A percentile compares a stretch with the other conserved stretches of the same genome.
Evolutionary conservation across 164 flowering plant genomes (phyloP).

Genomic region (Litsea cubeba): DNA sequence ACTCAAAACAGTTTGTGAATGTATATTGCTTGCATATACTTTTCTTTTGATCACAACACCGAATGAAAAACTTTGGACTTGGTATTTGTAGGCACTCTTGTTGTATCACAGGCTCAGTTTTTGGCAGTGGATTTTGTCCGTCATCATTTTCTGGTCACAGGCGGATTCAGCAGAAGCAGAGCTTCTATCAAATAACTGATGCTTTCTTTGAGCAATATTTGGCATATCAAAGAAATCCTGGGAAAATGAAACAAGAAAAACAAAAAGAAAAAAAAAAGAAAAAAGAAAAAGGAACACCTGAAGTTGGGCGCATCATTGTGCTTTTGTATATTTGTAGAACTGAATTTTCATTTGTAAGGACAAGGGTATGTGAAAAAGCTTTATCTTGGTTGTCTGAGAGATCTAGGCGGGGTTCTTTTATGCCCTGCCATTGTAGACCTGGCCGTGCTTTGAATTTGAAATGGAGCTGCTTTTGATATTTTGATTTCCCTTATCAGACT

Average conservation of each 20-base stretch:
- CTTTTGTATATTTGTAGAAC: conserved; percentile 5
- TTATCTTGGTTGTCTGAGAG: neutral
- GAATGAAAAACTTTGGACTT: neutral
- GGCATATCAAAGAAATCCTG: neutral
- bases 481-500: neutral
- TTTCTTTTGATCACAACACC: neutral
- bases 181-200: conserved; percentile 19
- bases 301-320: conserved; percentile 1
- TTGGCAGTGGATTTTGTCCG: conserved; percentile 21
- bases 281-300: neutral
- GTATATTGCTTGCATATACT: neutral
- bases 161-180: conserved; percentile 12
- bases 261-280: neutral
- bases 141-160: conserved; percentile 13
- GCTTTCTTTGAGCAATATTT: conserved; percentile 14
- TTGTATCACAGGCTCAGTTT: conserved; percentile 19
- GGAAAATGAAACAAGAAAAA: no score
- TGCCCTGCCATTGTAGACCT: neutral
- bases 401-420: neutral
- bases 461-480: neutral
- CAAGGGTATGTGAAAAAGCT: neutral
- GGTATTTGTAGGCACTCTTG: conserved; percentile 24
- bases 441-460: neutral
- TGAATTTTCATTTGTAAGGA: neutral
- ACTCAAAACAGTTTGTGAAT: no score